These are phyloP conservation scores for Luvunga scandens DNA, from an alignment of 345 rosid genomes.

Conservation along the genomic window DNA sequence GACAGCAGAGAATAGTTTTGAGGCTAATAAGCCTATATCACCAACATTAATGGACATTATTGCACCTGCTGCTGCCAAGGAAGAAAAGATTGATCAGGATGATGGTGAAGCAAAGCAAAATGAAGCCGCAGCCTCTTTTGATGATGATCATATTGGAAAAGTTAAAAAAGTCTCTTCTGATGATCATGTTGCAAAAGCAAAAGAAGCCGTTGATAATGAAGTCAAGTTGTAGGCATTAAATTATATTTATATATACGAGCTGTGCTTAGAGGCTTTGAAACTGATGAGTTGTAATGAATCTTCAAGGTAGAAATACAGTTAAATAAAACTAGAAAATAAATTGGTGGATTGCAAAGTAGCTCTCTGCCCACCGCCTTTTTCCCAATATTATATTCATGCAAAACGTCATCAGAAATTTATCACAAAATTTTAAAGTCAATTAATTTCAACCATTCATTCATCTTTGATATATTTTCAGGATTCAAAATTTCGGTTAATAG, in stretches of 20 bases:
- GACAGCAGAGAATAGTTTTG: slow-evolving; percentile 1
- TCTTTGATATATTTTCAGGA: no score
- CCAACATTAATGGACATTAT: no score
- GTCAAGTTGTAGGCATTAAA: no score
- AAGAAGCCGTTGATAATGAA: not conserved
- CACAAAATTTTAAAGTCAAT: no score
- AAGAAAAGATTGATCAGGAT: not conserved
- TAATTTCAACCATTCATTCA: no score
- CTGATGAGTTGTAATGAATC: not conserved
- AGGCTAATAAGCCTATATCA: not conserved
- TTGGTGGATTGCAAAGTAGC: no score
- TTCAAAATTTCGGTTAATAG: no score
- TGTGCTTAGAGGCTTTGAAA: not conserved
- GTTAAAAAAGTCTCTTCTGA: not conserved
- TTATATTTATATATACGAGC: no score
- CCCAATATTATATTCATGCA: no score
- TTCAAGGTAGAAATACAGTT: not conserved
- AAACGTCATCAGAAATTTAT: no score
- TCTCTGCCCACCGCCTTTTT: no score
- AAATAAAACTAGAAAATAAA: no score
- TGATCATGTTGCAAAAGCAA: not conserved
- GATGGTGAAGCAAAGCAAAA: not conserved
- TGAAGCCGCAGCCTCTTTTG: not conserved
- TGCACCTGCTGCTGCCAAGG: not conserved
- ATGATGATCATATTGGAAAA: not conserved